These are phyloP conservation scores for Nicotiana tabacum DNA, from an alignment of 257 asterid species.

Conservation along the genomic window DNA sequence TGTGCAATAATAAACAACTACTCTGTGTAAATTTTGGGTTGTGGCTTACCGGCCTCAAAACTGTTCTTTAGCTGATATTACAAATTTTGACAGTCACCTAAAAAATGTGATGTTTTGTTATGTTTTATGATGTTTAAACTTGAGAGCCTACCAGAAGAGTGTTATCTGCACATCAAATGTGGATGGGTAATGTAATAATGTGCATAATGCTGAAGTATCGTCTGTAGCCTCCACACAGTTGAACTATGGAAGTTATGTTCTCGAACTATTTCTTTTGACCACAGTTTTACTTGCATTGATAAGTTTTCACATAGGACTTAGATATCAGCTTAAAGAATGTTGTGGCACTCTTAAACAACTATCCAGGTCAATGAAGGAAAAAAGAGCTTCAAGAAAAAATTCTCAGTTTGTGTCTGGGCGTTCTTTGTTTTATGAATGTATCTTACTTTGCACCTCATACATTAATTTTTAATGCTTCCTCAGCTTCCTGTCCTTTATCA, in stretches of 20 bases:
- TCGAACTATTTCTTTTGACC: background rate
- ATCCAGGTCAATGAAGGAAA: background rate
- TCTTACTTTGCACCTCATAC: background rate
- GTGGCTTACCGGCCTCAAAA: background rate
- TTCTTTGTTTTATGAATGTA: background rate
- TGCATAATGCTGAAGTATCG: background rate
- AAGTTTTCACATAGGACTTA: background rate
- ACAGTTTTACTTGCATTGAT: background rate
- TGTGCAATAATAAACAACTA: background rate
- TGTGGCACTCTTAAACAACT: background rate
- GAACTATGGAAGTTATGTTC: background rate
- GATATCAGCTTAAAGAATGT: slow-evolving; percentile 1
- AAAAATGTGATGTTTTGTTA: background rate
- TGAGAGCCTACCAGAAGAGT: background rate
- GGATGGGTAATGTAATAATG: background rate
- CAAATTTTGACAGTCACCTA: slow-evolving; percentile 4
- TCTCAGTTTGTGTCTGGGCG: background rate
- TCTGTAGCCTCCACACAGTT: background rate
- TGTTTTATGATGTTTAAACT: background rate
- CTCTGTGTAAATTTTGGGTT: background rate
- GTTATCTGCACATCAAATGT: background rate
- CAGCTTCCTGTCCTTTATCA: background rate
- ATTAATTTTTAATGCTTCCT: background rate
- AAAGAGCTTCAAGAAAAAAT: background rate
- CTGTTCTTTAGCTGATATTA: slow-evolving; percentile 3